Conservation (phyloP, 495 filamentous ascomycete genomes). For the Aspergillus sclerotiicarbonarius region DNA sequence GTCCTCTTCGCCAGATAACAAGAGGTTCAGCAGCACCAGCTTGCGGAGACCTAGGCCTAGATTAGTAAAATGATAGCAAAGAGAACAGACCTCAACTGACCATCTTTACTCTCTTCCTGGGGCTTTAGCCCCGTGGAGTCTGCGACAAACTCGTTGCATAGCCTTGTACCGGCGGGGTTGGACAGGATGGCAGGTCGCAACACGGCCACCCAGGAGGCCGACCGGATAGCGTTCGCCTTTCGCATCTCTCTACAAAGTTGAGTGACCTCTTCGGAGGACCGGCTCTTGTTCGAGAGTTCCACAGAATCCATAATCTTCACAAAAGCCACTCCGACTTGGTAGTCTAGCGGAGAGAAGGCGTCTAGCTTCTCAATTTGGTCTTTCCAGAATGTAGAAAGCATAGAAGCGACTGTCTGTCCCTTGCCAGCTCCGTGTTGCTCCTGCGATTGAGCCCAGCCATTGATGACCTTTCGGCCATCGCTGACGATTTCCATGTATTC, state of each 20-base stretch:
- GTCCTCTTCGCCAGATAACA: conserved; percentile 52
- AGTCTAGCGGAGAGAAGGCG: conserved; percentile 32
- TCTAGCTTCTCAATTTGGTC: conserved; percentile 31
- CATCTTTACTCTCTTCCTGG: conserved; percentile 33
- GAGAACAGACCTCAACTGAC: conserved; percentile 28
- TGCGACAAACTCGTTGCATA: conserved; percentile 60
- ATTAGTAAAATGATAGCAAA: conserved; percentile 17
- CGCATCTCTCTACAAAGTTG: conserved; percentile 37
- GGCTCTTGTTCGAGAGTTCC: conserved; percentile 23
- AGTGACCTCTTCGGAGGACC: conserved; percentile 33
- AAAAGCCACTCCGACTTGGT: conserved; percentile 42
- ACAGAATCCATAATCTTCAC: conserved; percentile 37
- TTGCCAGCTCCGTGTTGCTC: conserved; percentile 15
- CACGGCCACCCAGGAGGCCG: conserved; percentile 40
- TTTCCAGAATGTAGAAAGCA: conserved; percentile 37
- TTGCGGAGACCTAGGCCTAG: conserved; percentile 46
- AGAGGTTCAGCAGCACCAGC: conserved; percentile 57
- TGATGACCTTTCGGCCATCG: conserved; percentile 54
- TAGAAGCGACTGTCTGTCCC: conserved; percentile 21
- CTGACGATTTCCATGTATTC: conserved; percentile 62
- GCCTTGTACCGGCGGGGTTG: conserved; percentile 37
- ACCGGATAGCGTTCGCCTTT: conserved; percentile 38
- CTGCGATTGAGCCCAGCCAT: conserved; percentile 40
- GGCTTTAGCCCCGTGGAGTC: conserved; percentile 55
- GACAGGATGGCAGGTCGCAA: conserved; percentile 35